Percentiles rank a stretch among this genome's conserved stretches.
Conservation (phyloP, 805 yeast genomes). For the Barnettozyma botsteinii region DNA sequence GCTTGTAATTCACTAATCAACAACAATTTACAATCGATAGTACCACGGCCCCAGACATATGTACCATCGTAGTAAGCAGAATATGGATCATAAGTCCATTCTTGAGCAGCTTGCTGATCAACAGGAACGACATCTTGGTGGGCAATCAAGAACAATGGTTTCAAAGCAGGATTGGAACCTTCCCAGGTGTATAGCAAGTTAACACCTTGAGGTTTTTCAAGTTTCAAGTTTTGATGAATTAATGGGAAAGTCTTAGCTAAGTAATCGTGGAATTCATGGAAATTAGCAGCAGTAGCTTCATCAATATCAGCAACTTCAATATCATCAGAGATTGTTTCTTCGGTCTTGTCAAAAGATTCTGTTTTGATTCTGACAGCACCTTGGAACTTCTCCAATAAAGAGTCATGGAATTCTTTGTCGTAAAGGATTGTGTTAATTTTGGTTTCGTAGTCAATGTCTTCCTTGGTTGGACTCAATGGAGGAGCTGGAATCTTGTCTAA, state of each 20-base stretch:
- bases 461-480: conserved; percentile 1
- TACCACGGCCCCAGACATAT: conserved; percentile 69
- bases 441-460: background rate
- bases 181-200: conserved; percentile 63
- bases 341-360: conserved; percentile 7
- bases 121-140: conserved; percentile 87
- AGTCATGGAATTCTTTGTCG: conserved; percentile 4
- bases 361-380: conserved; percentile 8
- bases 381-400: conserved; percentile 4
- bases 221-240: conserved; percentile 39
- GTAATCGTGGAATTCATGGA: conserved; percentile 42
- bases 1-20: conserved; percentile 64
- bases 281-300: conserved; percentile 8
- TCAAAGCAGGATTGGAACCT: conserved; percentile 45
- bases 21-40: conserved; percentile 68
- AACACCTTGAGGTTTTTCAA: conserved; percentile 53
- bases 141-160: conserved; percentile 67
- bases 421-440: background rate
- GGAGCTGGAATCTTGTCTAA: conserved; percentile 1
- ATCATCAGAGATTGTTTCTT: background rate
- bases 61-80: conserved; percentile 60
- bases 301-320: background rate
- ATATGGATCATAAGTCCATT: conserved; percentile 69
- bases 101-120: conserved; percentile 44
- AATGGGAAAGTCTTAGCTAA: conserved; percentile 52